Conservation (phyloP, 768 basidiomycete genomes). For the Pleurotus tuoliensis region DNA sequence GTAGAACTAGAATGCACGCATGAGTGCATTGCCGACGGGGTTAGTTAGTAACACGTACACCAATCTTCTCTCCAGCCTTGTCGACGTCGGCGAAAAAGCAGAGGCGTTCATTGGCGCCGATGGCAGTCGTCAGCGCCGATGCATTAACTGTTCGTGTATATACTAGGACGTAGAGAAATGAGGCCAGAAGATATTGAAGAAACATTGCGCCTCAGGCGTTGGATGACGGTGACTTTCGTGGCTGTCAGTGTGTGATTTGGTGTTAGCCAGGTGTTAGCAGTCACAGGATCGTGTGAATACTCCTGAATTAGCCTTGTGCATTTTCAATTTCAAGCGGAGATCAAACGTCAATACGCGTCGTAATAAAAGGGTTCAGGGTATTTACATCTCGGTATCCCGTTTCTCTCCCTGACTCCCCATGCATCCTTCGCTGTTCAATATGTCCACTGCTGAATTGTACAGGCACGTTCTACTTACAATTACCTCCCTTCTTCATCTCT, state of each 20-base stretch:
- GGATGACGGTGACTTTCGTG: neutral
- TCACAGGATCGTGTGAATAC: too few species aligned
- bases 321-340: neutral
- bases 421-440: neutral
- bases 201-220: constrained; percentile 18
- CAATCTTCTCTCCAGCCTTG: constrained; percentile 90
- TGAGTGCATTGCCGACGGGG: neutral
- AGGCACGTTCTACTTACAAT: neutral
- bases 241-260: neutral
- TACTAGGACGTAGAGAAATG: constrained; percentile 32
- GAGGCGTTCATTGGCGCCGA: constrained; percentile 73
- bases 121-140: constrained; percentile 75
- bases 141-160: constrained; percentile 34
- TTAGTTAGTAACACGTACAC: constrained; percentile 43
- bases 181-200: constrained; percentile 24
- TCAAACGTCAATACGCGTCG: neutral
- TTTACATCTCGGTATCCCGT: constrained; percentile 2
- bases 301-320: too few species aligned
- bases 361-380: constrained; percentile 1
- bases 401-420: neutral
- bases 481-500: neutral
- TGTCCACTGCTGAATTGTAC: constrained; percentile 7
- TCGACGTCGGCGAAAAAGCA: constrained; percentile 98
- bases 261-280: neutral
- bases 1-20: constrained; percentile 68